Conservation (phyloP, 306 rosid species). For the Mimosa bimucronata region DNA sequence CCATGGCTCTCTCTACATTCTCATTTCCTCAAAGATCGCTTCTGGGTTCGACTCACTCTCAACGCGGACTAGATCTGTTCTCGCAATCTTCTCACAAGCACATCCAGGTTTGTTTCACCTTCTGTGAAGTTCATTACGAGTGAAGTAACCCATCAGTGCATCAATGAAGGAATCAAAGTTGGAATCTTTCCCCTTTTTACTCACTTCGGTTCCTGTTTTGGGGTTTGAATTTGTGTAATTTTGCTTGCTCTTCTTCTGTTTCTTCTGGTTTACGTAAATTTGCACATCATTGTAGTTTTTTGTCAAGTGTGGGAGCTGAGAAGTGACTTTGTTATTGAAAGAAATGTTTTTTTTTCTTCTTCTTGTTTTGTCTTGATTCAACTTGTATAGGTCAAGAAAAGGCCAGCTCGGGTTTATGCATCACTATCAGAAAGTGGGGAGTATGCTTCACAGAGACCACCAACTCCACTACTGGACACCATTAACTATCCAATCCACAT, state of each 20-base stretch:
- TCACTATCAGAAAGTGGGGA: constrained; percentile 79
- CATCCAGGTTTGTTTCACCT: constrained; percentile 52
- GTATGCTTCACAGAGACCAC: constrained; percentile 77
- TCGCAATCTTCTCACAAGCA: constrained; percentile 45
- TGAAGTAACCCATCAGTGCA: not conserved
- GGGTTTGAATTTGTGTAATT: not conserved
- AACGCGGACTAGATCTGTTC: constrained; percentile 45
- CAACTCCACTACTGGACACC: constrained; percentile 92
- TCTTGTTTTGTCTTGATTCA: constrained; percentile 31
- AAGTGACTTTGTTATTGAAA: constrained; percentile 33
- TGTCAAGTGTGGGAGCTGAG: constrained; percentile 5
- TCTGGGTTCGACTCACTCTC: constrained; percentile 40
- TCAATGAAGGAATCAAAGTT: constrained; percentile 31
- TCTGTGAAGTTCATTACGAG: not conserved
- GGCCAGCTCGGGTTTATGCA: constrained; percentile 61
- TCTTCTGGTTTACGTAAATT: not conserved
- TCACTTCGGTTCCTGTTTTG: not conserved
- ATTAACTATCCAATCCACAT: constrained; percentile 89
- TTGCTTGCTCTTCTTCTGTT: constrained; percentile 9
- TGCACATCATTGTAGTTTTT: not conserved
- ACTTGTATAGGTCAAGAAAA: constrained; percentile 57
- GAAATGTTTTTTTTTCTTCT: constrained; percentile 21
- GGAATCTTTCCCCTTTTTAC: not conserved
- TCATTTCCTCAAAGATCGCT: constrained; percentile 48
- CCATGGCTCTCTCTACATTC: constrained; percentile 77